Base-by-base conservation (phyloP, 306 rosid genomes). In the Trichosanthes cucumerina region DNA sequence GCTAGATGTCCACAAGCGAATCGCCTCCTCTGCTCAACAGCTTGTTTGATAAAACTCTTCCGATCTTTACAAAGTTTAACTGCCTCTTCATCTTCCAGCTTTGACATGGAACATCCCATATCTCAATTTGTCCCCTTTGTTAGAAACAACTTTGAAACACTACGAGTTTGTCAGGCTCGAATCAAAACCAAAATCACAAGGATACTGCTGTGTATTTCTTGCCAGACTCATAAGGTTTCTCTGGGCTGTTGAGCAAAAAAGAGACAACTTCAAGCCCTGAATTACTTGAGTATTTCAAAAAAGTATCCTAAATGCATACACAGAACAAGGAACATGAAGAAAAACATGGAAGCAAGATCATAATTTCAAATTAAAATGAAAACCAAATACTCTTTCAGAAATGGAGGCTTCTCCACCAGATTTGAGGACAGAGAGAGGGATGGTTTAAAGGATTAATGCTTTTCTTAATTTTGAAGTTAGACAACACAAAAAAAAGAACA, bases 81-180 rank as follows among this genome's bases (percentile, higher is more conserved):
- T 46, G 90, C 92, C 77, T 92, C 99, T 88, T 81, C 90, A 82
- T 95, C 92, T 56, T 95, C 93, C 75, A 90, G 88, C 86, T 82
- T 92, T 66, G 99, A 92, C 78, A 89, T 85, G 53, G 97, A 92
- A 82, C 99, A 95, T 88, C 99, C 99, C 99, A 95, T 95, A 95
- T 92, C 84, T 86, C 86, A 33, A 66, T 76, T 57, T 79, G 38
- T 81, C 64, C 82, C 80, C 43, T 75, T 80, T 66, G 76, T 28
- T 63, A 6, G 8, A 68, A 39, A 28, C 31, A 39, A 28, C 31
- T 79, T 73, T 69, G 59, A 77, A 79, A 46, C 59, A 83, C 90
- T 89, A 85, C 41, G 91, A 89, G 81, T 84, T 58, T 70, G 84
- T 93, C 80, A 89, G 73, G 66, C 87, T 86, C 70, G 86, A 86